Base-by-base conservation (phyloP, 768 basidiomycete genomes). In the Pleurotus platypus region DNA sequence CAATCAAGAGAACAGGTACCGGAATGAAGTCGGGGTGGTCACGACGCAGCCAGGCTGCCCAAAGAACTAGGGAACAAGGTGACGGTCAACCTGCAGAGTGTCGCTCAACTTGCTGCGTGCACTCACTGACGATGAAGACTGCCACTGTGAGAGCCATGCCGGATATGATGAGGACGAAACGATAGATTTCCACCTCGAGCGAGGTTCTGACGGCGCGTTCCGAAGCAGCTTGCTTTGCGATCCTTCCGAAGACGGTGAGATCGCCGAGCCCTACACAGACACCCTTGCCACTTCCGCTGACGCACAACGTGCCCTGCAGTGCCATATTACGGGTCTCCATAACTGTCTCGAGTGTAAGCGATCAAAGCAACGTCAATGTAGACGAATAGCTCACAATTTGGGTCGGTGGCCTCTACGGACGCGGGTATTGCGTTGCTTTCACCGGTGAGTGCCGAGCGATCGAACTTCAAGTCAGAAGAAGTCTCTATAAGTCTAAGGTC, bases 401-500 rank as follows among this genome's bases (percentile, higher is more conserved):
- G 61, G 55, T 74, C 71, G 4, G 70, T 74, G 70, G 61, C 55
- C 58, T 75, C 70, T 2, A 72, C 65, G 39, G 64, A 59, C n/a
- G 64, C 64, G 11, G 63, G 59, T 26, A 73, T 39, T 12, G 69
- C 59, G 58, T 70, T 69, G 60, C 80, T 80, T 68, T 85, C 83
- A 13, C 83, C 84, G 4, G 87, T 89, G n/a, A 89, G 73, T 39
- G 87, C 77, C 30, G 83, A 79, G 27, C 85, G 73, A 61, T 88
- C 87, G 47, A 87, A 81, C 56, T 77, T 76, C 39, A 86, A 67
- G 63, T 88, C 86, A 2, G 77, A 69, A 18, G 79, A 81, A 20
- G 76, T 77, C 3, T 83, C 73, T 37, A 88, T 76, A n/a, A 90
- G 71, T 49, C 83, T 78, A 13, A 90, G 57, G 63, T 90, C 89